Evolutionary conservation across 768 basidiomycete genomes (phyloP), one percentile per base, ranked within the genome.

Genomic region (Auriscalpium orientale): DNA sequence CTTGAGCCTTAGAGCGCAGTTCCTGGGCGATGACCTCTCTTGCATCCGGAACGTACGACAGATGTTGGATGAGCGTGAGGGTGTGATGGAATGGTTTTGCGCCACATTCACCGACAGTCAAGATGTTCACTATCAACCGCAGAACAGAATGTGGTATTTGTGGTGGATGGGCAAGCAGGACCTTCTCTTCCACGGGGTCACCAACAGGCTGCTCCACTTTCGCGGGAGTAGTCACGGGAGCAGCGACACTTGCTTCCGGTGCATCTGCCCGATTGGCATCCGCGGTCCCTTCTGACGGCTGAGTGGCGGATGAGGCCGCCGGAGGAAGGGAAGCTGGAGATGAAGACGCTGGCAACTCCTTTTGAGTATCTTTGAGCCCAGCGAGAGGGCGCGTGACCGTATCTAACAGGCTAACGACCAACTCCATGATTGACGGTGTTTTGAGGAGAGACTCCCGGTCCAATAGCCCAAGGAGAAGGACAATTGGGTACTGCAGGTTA

Each of bases 61-160:
- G 75, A 65, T 99, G 85, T 69, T 95, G 92, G 56, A 99, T 98
- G 36, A 98, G 80, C 16, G 86, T 79, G 45, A 98, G 77, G 43
- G 91, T 94, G 67, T 94, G 86, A 62, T 93, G 88, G 81, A 99
- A 99, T n/a, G 95, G 97, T 35, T 89, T 80, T 45, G 88, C 90
- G 21, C 94, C 93, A 66, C 95, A 98, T 74, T 99, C 97, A 46
- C 97, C 97, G 18, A 88, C 79, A n/a, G 97, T 98, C 59, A 99
- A 76, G 63, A 98, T 93, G 70, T 98, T 98, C 67, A 97, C 93
- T 58, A 98, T 92, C 38, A 94, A 81, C 38, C 90, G 85, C 22
- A 98, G 78, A n/a, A 89, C 85, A 4, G 82, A 68, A 51, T 89
- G 82, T 8, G 95, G 92, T 56, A 98, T 86, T 60, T 87, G 84